These are phyloP conservation scores for Arthroderma uncinatum DNA, from an alignment of 2,329 filamentous ascomycete genomes.

Conservation along the genomic window DNA sequence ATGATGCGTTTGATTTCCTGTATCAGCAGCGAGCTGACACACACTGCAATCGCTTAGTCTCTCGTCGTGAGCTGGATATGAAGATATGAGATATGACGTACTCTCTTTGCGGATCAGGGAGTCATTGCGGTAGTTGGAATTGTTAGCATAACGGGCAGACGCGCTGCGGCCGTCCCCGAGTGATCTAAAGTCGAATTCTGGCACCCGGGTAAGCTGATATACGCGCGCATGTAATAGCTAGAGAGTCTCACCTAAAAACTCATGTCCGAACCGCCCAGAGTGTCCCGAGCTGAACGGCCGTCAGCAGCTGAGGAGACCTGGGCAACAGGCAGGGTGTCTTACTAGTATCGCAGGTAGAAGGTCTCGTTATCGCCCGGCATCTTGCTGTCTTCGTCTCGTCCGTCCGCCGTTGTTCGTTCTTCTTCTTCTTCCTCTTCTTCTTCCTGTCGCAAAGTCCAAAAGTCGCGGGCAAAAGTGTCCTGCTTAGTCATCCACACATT, in stretches of 20 bases:
- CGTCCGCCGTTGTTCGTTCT: background rate
- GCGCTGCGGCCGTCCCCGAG: constrained; percentile 88
- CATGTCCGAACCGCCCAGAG: constrained; percentile 92
- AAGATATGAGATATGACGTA: constrained; percentile 39
- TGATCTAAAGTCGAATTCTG: constrained; percentile 93
- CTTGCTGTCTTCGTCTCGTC: background rate
- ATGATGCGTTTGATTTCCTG: constrained; percentile 96
- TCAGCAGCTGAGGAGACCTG: constrained; percentile 34
- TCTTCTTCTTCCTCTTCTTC: background rate
- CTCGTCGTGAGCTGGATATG: background rate
- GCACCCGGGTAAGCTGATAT: constrained; percentile 12
- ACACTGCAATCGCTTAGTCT: constrained; percentile 53
- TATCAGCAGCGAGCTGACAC: constrained; percentile 79
- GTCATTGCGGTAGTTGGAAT: constrained; percentile 98
- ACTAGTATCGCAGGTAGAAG: constrained; percentile 98
- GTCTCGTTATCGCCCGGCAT: constrained; percentile 51
- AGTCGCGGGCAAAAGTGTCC: no score
- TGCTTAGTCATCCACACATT: constrained; percentile 38
- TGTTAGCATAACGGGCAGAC: constrained; percentile 93
- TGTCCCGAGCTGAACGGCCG: constrained; percentile 67
- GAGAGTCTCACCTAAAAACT: constrained; percentile 80
- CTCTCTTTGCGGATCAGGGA: constrained; percentile 99
- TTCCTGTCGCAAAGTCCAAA: background rate
- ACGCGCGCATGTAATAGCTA: background rate
- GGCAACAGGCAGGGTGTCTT: constrained; percentile 33